phyloP scores from a whole-genome alignment of 1,284 basidiomycete genomes.

The Leccinum fuscescens region DNA sequence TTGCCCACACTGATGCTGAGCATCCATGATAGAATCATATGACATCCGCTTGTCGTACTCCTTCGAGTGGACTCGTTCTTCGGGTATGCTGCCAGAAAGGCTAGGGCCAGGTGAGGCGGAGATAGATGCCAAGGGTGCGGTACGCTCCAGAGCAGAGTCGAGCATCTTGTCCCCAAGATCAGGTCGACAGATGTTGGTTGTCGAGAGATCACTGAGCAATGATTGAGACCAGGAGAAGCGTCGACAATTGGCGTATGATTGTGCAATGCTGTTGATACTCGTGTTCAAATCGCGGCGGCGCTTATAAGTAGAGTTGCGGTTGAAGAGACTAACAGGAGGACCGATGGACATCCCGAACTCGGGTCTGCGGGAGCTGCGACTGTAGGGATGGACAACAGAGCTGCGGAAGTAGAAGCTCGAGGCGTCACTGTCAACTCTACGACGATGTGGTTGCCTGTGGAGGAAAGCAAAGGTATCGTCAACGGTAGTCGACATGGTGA shows the following conservation, averaged over 20 bases:
- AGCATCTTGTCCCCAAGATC: constrained; percentile 90
- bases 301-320: constrained; percentile 52
- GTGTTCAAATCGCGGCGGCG: constrained; percentile 51
- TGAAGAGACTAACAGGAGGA: constrained; percentile 72
- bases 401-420: constrained; percentile 72
- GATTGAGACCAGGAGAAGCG: constrained; percentile 57
- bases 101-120: constrained; percentile 63
- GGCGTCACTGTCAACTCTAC: constrained; percentile 69
- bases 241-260: constrained; percentile 52
- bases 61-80: constrained; percentile 7
- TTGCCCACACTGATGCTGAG: background rate
- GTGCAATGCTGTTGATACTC: constrained; percentile 51
- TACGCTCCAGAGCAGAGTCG: constrained; percentile 56
- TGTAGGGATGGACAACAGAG: constrained; percentile 34
- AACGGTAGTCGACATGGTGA: constrained; percentile 56
- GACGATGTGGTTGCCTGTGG: constrained; percentile 40
- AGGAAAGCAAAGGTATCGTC: constrained; percentile 76
- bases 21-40: constrained; percentile 51
- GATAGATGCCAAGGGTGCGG: constrained; percentile 62
- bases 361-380: constrained; percentile 46
- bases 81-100: constrained; percentile 25
- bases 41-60: constrained; percentile 13
- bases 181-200: constrained; percentile 60
- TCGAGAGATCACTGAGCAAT: constrained; percentile 46
- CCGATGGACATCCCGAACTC: constrained; percentile 50